Conservation (phyloP, 2,329 filamentous ascomycete species). For the Botrytis pseudocinerea region DNA sequence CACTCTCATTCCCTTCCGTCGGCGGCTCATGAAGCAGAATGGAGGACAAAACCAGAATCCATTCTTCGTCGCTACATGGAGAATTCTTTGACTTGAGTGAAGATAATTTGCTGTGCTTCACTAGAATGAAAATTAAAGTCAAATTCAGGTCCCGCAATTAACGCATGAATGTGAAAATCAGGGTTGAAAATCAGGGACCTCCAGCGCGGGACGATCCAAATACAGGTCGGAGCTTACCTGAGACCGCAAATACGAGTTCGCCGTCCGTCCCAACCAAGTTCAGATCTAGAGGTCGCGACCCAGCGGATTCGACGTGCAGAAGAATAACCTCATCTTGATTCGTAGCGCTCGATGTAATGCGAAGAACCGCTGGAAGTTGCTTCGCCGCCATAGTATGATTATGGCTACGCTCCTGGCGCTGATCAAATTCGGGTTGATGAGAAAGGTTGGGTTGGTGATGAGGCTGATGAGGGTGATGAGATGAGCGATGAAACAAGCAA, state of each 20-base stretch:
- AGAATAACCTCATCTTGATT: constrained; percentile 55
- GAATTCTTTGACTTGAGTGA: constrained; percentile 56
- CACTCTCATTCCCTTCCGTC: constrained; percentile 49
- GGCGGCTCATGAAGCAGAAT: constrained; percentile 51
- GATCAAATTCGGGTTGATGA: background rate
- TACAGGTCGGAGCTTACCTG: constrained; percentile 34
- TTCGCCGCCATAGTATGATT: constrained; percentile 28
- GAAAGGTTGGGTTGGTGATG: background rate
- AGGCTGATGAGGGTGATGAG: background rate
- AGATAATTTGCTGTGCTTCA: constrained; percentile 57
- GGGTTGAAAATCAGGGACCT: constrained; percentile 29
- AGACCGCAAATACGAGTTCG: constrained; percentile 32
- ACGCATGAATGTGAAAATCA: constrained; percentile 35
- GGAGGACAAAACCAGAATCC: constrained; percentile 60
- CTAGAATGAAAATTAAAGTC: constrained; percentile 41
- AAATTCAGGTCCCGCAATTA: constrained; percentile 35
- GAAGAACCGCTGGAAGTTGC: constrained; percentile 47
- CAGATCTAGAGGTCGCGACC: constrained; percentile 58
- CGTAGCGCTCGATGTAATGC: constrained; percentile 48
- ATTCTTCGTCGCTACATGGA: constrained; percentile 62
- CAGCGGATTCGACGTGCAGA: constrained; percentile 56
- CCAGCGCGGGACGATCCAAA: constrained; percentile 30
- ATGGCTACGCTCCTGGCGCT: background rate
- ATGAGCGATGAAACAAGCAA: constrained; percentile 18
- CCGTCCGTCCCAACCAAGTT: constrained; percentile 67